Base-by-base conservation (phyloP, 1,284 basidiomycete species). In the Boletus subluridellus region DNA sequence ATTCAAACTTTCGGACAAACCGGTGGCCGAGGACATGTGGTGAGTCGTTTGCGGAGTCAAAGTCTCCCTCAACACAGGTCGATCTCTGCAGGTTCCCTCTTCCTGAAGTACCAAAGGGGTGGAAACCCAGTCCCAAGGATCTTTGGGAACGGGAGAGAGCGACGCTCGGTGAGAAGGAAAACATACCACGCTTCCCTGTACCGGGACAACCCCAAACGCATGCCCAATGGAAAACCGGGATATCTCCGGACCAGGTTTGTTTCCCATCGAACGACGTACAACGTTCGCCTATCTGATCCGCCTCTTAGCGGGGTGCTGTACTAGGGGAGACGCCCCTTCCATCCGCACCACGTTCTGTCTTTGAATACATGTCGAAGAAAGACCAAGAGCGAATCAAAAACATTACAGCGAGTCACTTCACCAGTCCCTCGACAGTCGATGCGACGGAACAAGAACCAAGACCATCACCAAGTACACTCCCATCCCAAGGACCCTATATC, bases 281-380 rank as follows among this genome's bases (percentile, higher is more conserved):
- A 41, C 1, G 30, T 44, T 52, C 28, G 11, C 30, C 7, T 17
- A 21, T 49, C 42, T 60, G 35, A 63, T 21, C 17, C 60, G 32
- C 48, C 26, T 34, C 14, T 46, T 65, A 96, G 89, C 84, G 96
- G 51, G 95, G 94, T 32, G 75, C 80, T 3, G 78, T 91, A 9
- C 79, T 99, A 0, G 95, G 96, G 49, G 96, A 98, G 74, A 82
- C 82, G 1, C 83, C 83, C 5, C 77, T 90, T 7, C 82, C 86
- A 2, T 77, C 85, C 2, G 84, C 84, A 41, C 82, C 86, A 2
- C 86, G 85, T 44, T 96, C 94, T 0, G 84, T 99, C 4, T 95
- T 95, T 68, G 94, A 98, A 50, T 98, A 89, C 72, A 86, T 98
- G 69, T 95, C 94, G 0, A 84, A 89, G 62, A 95, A 95, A 70